Evolutionary conservation across 148 eudicot genomes (phyloP).

Genomic region (Polygonum aviculare): DNA sequence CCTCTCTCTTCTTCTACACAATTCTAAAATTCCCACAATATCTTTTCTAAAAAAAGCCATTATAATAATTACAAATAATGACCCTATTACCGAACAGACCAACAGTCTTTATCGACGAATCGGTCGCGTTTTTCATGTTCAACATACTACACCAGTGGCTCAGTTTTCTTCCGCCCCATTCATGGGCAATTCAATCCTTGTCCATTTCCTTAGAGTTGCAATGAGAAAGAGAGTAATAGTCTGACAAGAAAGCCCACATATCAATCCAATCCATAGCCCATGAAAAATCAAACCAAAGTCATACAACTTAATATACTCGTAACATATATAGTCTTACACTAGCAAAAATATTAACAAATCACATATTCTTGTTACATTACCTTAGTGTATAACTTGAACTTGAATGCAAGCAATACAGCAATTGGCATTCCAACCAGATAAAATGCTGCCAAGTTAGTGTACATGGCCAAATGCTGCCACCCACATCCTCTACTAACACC

Average conservation of each 20-base stretch:
- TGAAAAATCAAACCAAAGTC: slow-evolving; percentile 8
- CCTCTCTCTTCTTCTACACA: too few species aligned
- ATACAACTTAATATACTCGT: background rate
- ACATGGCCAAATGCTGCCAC: slow-evolving; percentile 70
- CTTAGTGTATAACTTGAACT: slow-evolving; percentile 45
- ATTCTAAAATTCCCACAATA: too few species aligned
- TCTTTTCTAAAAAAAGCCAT: too few species aligned
- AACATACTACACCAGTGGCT: background rate
- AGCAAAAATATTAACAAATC: background rate
- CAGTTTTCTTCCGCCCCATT: background rate
- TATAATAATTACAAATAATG: too few species aligned
- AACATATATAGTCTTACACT: background rate
- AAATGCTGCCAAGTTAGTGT: slow-evolving; percentile 51
- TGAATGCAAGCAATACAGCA: slow-evolving; percentile 52
- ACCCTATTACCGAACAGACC: too few species aligned
- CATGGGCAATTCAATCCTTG: slow-evolving; percentile 18
- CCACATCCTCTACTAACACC: slow-evolving; percentile 94
- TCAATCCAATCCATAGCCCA: slow-evolving; percentile 67
- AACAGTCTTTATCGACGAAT: too few species aligned
- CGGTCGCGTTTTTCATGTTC: too few species aligned
- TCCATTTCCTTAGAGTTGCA: slow-evolving; percentile 32
- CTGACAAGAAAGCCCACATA: slow-evolving; percentile 46
- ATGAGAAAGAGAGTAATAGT: slow-evolving; percentile 33
- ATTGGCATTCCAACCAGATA: slow-evolving; percentile 73
- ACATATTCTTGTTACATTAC: slow-evolving; percentile 16